Base-by-base conservation (phyloP, 2,329 filamentous ascomycete species). In the Mycocentrospora acerina region DNA sequence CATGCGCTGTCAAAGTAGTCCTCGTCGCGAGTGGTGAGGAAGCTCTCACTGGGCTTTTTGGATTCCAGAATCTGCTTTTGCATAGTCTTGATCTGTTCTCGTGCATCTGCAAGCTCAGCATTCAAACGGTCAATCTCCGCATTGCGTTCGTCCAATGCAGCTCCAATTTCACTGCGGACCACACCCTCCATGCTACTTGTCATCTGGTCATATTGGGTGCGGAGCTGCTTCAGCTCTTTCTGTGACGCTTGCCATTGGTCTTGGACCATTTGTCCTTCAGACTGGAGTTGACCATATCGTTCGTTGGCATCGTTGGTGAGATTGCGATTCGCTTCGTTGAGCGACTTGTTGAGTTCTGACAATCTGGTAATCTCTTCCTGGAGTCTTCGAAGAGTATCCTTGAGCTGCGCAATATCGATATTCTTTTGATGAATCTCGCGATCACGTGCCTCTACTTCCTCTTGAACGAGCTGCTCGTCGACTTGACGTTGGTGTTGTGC, bases 1-100 rank as follows among this genome's bases (percentile, higher is more conserved):
- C 93, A 98, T 28, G 90, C 87, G 57, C 82, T 82, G 60, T 96
- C 90, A 62, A 98, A 97, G 74, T 96, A 90, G 70, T 96, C 90
- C 66, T 96, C 90, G 61, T 96, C 90, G 51, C 81, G 82, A 46
- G 90, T 76, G 32, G 79, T 80, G 47, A 97, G 82, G 71, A 94
- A 91, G 51, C 87, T 81, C 56, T 88, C 85, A 44, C 77, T 75
- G 36, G 80, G 61, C 39, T 75, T 75, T 24, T 66, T 66, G n/a
- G 77, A 73, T 2, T 73, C 71, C 17, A 81, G 68, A 26, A 84
- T 80, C 56, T 83, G 75, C 46, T 75, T 72, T 53, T 84, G 80
- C 32, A 84, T 66, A 14, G 73, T 71, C 50, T 79, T 74, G 50
- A 84, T 77, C 55, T 82, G 77, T 51, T 81, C 77, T 35, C 73